Conservation (phyloP, 1,284 basidiomycete species). For the Puccinia hordei region DNA sequence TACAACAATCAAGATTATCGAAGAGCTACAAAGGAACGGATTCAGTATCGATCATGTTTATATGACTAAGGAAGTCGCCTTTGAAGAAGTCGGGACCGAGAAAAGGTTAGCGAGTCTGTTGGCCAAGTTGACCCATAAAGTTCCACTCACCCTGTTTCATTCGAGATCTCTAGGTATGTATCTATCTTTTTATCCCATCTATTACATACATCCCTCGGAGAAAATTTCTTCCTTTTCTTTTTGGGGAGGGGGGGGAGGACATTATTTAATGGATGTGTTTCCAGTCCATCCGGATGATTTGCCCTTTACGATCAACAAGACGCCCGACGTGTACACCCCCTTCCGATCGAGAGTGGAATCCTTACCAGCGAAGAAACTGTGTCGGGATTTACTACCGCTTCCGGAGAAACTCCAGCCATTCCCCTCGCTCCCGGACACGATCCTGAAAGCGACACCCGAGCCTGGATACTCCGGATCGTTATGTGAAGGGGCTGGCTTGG, state of each 20-base stretch:
- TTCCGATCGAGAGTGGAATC: constrained; percentile 63
- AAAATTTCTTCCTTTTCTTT: too few species aligned
- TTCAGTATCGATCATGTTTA: constrained; percentile 62
- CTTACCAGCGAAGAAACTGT: constrained; percentile 59
- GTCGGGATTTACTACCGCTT: constrained; percentile 56
- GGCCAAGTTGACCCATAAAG: neutral
- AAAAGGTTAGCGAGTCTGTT: constrained; percentile 17
- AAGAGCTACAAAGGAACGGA: constrained; percentile 58
- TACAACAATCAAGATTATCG: constrained; percentile 60
- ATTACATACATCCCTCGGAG: too few species aligned
- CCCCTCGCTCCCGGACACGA: constrained; percentile 51
- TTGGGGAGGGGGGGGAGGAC: too few species aligned
- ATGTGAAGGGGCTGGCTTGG: constrained; percentile 51
- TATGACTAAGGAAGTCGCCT: constrained; percentile 61
- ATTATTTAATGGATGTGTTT: neutral
- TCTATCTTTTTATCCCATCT: neutral
- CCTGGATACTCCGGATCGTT: constrained; percentile 38
- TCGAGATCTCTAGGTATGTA: constrained; percentile 37
- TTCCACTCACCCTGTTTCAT: constrained; percentile 39
- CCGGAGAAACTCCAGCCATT: constrained; percentile 53
- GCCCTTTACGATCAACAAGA: constrained; percentile 61
- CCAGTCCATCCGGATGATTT: constrained; percentile 60
- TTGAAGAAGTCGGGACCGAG: constrained; percentile 46
- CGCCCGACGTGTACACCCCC: constrained; percentile 63
- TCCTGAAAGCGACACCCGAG: constrained; percentile 59